Evolutionary conservation across 2,329 filamentous ascomycete species (phyloP).

Genomic region (Biscogniauxia sp.): DNA sequence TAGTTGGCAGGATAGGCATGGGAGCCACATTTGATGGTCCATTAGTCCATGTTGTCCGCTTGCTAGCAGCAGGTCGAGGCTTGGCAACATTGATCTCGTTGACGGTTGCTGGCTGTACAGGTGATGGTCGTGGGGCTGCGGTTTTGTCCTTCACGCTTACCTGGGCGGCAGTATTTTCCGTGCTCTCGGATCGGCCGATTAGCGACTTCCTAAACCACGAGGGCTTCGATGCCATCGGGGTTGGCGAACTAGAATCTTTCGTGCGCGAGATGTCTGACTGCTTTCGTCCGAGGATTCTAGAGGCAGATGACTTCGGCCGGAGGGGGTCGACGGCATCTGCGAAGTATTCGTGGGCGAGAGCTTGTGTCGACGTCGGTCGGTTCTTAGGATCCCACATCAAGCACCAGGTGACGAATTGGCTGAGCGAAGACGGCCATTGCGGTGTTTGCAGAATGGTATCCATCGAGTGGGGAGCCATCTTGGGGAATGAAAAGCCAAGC

Average conservation of each 20-base stretch:
- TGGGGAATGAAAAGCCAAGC: slow-evolving; percentile 96
- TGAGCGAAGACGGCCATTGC: slow-evolving; percentile 86
- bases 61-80: slow-evolving; percentile 57
- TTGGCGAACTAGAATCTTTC: slow-evolving; percentile 59
- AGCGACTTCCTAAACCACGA: slow-evolving; percentile 98
- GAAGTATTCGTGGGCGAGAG: slow-evolving; percentile 95
- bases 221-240: slow-evolving; percentile 72
- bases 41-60: slow-evolving; percentile 92
- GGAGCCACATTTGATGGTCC: slow-evolving; percentile 77
- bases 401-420: slow-evolving; percentile 96
- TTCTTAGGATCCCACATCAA: slow-evolving; percentile 97
- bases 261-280: slow-evolving; percentile 76
- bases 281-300: slow-evolving; percentile 82
- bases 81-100: slow-evolving; percentile 43
- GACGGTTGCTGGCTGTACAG: slow-evolving; percentile 26
- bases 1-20: slow-evolving; percentile 94
- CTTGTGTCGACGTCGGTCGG: slow-evolving; percentile 87
- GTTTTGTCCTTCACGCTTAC: slow-evolving; percentile 46
- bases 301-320: slow-evolving; percentile 84
- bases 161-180: slow-evolving; percentile 55
- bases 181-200: slow-evolving; percentile 72
- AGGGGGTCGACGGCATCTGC: slow-evolving; percentile 87
- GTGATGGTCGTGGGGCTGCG: slow-evolving; percentile 35
- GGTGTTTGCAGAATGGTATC: slow-evolving; percentile 88
- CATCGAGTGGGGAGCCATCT: slow-evolving; percentile 97